These are phyloP conservation scores for Asterella californica DNA, from an alignment of 225 moss, liverwort and hornwort species.

Conservation along the genomic window DNA sequence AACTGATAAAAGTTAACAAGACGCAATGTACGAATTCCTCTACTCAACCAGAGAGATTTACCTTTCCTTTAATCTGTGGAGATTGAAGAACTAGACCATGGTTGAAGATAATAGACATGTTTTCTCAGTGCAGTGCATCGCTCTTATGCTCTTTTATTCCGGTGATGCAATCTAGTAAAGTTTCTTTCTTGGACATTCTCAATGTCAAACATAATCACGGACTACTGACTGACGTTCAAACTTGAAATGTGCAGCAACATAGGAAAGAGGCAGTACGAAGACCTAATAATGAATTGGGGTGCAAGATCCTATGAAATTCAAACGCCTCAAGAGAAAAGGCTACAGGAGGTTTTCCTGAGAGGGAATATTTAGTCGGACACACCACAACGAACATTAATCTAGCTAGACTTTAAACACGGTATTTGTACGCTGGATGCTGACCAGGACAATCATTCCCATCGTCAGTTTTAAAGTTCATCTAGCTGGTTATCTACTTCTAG, in stretches of 20 bases:
- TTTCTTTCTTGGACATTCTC: background rate
- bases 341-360: background rate
- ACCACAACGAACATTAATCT: background rate
- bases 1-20: background rate
- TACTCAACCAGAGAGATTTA: background rate
- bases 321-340: background rate
- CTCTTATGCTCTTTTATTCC: too few species aligned
- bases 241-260: background rate
- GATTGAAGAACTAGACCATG: background rate
- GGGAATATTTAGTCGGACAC: background rate
- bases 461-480: background rate
- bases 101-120: background rate
- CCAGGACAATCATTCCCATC: background rate
- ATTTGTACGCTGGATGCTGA: background rate
- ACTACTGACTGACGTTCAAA: background rate
- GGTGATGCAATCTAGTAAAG: background rate
- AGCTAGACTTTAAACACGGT: background rate
- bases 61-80: background rate
- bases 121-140: background rate
- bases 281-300: background rate
- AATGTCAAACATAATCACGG: background rate
- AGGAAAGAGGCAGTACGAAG: background rate
- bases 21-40: background rate
- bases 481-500: background rate
- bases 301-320: background rate